Base-by-base conservation (phyloP, 148 eudicot genomes). In the Rhododendron williamsianum region DNA sequence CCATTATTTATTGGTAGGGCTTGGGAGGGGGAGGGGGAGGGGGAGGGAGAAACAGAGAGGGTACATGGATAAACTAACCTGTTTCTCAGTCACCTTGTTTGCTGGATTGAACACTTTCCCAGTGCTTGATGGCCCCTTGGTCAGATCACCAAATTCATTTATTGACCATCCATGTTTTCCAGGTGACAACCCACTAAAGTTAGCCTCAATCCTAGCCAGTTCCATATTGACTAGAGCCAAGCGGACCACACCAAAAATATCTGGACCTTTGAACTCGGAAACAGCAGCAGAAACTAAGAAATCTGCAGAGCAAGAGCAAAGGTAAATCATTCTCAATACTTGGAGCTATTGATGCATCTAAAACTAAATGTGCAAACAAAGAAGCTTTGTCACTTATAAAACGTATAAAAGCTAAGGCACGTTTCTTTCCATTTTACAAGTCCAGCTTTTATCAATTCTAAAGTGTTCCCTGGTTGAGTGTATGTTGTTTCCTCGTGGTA, bases 271-370 rank as follows among this genome's bases (percentile, higher is more conserved):
- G 73, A 97, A 97, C 90, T 97, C 99, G 6, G 98, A 91, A 71
- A 97, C 99, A 52, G 98, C 99, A 88, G 99, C 98, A 85, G 99
- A 94, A 83, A 95, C 93, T 56, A 95, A 93, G 89, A 95, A 93
- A 90, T 94, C 99, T 97, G 95, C 82, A 86, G 30, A 58, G 67
- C 58, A 41, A 85, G 56, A 60, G 12, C 58, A 36, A 58, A 77
- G n/a, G 46, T 81, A 43, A 73, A 36, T 54, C 30, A 38, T 71
- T 67, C 30, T 48, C 23, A 12, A 81, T 65, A 36, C 25, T 38
- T 36, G 35, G 27, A 81, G n/a, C 81, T 63, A 67, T 21, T 80
- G 19, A 45, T 71, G 83, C 46, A 41, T 48, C 25, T 69, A 25
- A 33, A 85, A 85, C 60, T 45, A 9, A 9, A 25, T 67, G 46